These are phyloP conservation scores for Lentinula lateritia DNA, from an alignment of 768 basidiomycete species.

Conservation along the genomic window DNA sequence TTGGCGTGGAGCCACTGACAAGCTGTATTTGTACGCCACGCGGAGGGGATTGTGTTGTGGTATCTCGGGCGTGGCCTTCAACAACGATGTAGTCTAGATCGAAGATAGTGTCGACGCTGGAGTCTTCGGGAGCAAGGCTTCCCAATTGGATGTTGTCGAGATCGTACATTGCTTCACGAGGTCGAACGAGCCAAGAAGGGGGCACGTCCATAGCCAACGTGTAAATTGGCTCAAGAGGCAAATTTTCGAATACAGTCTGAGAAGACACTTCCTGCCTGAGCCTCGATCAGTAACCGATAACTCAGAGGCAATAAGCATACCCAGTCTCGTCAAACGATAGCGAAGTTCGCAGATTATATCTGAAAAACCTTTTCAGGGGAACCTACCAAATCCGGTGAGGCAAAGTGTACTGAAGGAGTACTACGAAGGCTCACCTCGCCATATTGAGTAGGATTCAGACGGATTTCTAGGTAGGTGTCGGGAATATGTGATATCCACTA, in stretches of 20 bases:
- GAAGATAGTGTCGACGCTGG: constrained; percentile 73
- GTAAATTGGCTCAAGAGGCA: constrained; percentile 86
- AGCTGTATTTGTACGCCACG: constrained; percentile 91
- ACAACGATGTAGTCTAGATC: constrained; percentile 88
- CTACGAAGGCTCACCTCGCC: constrained; percentile 50
- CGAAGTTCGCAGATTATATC: constrained; percentile 57
- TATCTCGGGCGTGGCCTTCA: constrained; percentile 91
- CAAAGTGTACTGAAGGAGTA: neutral
- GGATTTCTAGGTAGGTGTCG: constrained; percentile 65
- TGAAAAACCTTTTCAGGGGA: constrained; percentile 91
- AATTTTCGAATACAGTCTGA: constrained; percentile 55
- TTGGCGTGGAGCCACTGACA: constrained; percentile 32
- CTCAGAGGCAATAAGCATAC: neutral
- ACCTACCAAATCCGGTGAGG: constrained; percentile 40
- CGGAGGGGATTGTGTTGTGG: constrained; percentile 58
- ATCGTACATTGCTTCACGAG: constrained; percentile 83
- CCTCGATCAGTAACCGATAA: neutral
- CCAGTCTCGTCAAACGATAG: constrained; percentile 48
- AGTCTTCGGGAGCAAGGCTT: constrained; percentile 52
- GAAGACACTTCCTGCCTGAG: constrained; percentile 54
- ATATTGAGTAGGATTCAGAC: constrained; percentile 66
- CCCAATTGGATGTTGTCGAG: constrained; percentile 92
- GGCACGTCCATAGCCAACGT: constrained; percentile 93
- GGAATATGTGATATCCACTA: constrained; percentile 66
- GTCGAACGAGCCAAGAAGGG: constrained; percentile 89